Conservation (phyloP, 2,329 filamentous ascomycete genomes). For the Byssochlamys sp. region DNA sequence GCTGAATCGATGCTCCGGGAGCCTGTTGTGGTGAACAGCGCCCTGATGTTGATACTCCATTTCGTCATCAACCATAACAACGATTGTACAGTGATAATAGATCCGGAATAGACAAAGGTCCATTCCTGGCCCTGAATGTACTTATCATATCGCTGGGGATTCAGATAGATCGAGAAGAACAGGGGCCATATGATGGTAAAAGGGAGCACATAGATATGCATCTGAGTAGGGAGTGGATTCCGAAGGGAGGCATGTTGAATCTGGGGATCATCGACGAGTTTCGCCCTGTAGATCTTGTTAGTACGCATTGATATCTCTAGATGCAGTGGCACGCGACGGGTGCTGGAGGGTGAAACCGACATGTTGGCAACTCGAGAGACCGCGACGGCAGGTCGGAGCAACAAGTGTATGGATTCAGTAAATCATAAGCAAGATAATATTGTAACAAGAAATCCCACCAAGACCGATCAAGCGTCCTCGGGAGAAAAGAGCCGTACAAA, state of each 20-base stretch:
- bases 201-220: constrained; percentile 87
- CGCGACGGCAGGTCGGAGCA: constrained; percentile 19
- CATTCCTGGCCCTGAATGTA: constrained; percentile 92
- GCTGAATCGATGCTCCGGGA: constrained; percentile 64
- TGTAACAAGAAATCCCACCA: constrained; percentile 6
- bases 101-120: constrained; percentile 89
- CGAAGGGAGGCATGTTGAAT: constrained; percentile 81
- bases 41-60: constrained; percentile 85
- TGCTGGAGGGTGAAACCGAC: constrained; percentile 13
- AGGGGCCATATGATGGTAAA: constrained; percentile 85
- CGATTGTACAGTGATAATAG: constrained; percentile 78
- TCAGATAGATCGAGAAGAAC: constrained; percentile 81
- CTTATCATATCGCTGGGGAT: constrained; percentile 71
- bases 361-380: constrained; percentile 25
- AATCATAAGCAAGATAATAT: constrained; percentile 15
- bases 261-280: constrained; percentile 83
- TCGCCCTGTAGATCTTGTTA: constrained; percentile 46
- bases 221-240: constrained; percentile 67
- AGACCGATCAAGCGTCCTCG: constrained; percentile 9
- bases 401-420: constrained; percentile 4
- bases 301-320: constrained; percentile 2
- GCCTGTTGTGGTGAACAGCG: constrained; percentile 67
- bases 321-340: constrained; percentile 5
- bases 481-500: constrained; percentile 3
- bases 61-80: constrained; percentile 91